Evolutionary conservation across 306 rosid species (phyloP), one percentile per base, ranked within the genome.

Genomic region (Prinsepia uniflora): DNA sequence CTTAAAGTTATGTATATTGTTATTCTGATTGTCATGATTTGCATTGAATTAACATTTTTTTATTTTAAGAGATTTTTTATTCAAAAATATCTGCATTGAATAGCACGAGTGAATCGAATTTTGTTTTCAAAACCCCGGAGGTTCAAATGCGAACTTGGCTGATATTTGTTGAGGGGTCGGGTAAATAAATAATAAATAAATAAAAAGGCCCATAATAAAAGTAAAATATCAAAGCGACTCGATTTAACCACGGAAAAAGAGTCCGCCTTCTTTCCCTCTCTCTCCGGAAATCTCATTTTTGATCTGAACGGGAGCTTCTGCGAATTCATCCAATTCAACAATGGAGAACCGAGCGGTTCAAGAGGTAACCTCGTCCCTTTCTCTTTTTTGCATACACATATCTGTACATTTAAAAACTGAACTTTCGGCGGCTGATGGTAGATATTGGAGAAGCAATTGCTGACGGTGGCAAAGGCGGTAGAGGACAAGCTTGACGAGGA

Each of bases 401-500:
- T 18, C 7, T 36, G 13, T 48, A 55, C 18, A 24, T 58, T 39
- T 8, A 46, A 49, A 41, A 42, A n/a, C 42, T 63, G 30, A 50
- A 1, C 6, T 20, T 14, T 9, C 48, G 39, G 10, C 42, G 17
- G 18, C 43, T 19, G 43, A 17, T 20, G 59, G 52, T 60, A 85
- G 89, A 77, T 94, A 9, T 46, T 94, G 67, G 92, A 89, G 85
- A 85, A 87, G 88, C 97, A 91, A 76, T 81, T 94, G 12, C 75
- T 94, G 62, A 86, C 97, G 45, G 97, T 94, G 70, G 99, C 66
- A 45, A 90, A 88, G 77, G 97, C 91, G 47, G 85, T 94, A 22
- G 97, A 94, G 80, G 97, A 94, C 15, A 82, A 91, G 86, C 84
- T 94, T 34, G 97, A 94, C 20, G 99, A 90, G 0, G 92, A 94